Percentiles rank a stretch among this genome's conserved stretches.
Evolutionary conservation across 2,329 filamentous ascomycete species (phyloP).

Genomic region (Penicillium digitatum): DNA sequence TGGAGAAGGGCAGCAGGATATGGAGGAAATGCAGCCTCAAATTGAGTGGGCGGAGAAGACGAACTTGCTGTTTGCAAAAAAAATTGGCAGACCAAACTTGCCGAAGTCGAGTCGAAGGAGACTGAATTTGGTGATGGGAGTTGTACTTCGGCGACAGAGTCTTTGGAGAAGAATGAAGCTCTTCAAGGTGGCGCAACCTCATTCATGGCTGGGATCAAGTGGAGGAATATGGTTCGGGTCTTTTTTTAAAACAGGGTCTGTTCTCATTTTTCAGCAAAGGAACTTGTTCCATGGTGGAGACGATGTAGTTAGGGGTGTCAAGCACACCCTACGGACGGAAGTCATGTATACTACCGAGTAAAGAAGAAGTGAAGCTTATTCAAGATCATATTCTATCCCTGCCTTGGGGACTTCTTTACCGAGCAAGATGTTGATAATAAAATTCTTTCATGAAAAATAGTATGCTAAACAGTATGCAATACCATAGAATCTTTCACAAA

Average conservation of each 20-base stretch:
- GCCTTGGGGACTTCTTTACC: not conserved
- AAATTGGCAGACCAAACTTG: conserved; percentile 20
- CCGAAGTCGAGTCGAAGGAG: not conserved
- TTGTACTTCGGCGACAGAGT: not conserved
- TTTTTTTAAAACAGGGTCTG: conserved; percentile 49
- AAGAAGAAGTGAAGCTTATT: not conserved
- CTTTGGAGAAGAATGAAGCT: conserved; percentile 24
- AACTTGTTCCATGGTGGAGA: conserved; percentile 53
- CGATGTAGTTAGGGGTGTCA: conserved; percentile 51
- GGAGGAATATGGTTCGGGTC: conserved; percentile 40
- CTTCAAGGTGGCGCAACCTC: conserved; percentile 55
- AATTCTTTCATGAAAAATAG: too few relatives aligned
- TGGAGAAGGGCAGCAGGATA: conserved; percentile 40
- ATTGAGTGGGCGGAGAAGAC: conserved; percentile 14
- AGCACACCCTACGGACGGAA: conserved; percentile 56
- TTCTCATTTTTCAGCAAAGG: conserved; percentile 56
- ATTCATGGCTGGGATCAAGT: conserved; percentile 41
- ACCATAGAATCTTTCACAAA: too few relatives aligned
- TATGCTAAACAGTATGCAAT: too few relatives aligned
- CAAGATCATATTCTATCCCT: too few relatives aligned
- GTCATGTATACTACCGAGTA: conserved; percentile 45
- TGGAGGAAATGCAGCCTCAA: conserved; percentile 25
- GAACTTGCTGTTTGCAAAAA: conserved; percentile 7
- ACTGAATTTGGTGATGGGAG: not conserved
- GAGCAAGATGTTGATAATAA: too few relatives aligned